A percentile compares a stretch with the other conserved stretches of the same genome.
phyloP scores from a whole-genome alignment of 2,329 filamentous ascomycete species.

The Hysterium pulicare region DNA sequence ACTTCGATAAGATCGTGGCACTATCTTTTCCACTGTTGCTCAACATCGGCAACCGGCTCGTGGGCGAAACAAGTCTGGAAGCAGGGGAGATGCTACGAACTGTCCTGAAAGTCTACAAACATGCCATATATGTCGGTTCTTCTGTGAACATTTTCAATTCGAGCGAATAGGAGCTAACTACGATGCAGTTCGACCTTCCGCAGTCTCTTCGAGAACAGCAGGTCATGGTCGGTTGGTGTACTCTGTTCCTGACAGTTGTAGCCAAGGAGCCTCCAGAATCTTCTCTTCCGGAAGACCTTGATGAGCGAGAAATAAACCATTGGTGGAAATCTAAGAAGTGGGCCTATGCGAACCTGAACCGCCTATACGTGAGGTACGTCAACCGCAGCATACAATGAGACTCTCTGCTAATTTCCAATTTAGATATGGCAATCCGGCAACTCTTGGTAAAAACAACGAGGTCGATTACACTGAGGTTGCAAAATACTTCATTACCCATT shows the following conservation, averaged over 20 bases:
- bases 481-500: slow-evolving; percentile 84
- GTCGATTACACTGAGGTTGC: slow-evolving; percentile 78
- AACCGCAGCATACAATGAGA: slow-evolving; percentile 3
- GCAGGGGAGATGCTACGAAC: slow-evolving; percentile 95
- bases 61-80: slow-evolving; percentile 88
- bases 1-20: slow-evolving; percentile 94
- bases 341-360: slow-evolving; percentile 96
- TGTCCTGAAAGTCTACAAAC: slow-evolving; percentile 95
- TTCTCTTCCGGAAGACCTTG: slow-evolving; percentile 73
- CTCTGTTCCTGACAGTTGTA: slow-evolving; percentile 86
- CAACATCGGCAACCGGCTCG: slow-evolving; percentile 80
- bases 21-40: slow-evolving; percentile 85
- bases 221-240: slow-evolving; percentile 91
- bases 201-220: slow-evolving; percentile 72
- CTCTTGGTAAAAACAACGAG: slow-evolving; percentile 68
- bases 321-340: slow-evolving; percentile 99
- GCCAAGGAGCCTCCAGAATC: slow-evolving; percentile 77
- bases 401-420: slow-evolving; percentile 15
- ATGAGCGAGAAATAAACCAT: slow-evolving; percentile 88
- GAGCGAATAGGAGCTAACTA: slow-evolving; percentile 22
- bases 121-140: slow-evolving; percentile 82
- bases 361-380: slow-evolving; percentile 81
- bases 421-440: slow-evolving; percentile 85
- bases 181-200: slow-evolving; percentile 75
- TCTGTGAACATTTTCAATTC: slow-evolving; percentile 5